phyloP scores from a whole-genome alignment of 495 filamentous ascomycete genomes.

The Aspergillus funiculosus region DNA sequence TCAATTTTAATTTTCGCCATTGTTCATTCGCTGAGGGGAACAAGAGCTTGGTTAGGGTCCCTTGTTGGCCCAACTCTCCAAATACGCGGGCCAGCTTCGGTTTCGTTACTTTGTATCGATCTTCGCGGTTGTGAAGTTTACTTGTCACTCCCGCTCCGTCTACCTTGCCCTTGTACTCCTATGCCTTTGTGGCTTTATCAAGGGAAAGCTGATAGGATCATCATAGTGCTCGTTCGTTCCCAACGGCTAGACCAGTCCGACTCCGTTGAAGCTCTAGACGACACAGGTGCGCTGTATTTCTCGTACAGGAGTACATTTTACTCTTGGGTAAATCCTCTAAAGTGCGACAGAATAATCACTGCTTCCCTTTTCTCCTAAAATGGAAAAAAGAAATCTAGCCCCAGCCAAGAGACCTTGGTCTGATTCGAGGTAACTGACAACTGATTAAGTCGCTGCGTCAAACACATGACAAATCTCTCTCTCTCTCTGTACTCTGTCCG shows the following conservation, averaged over 20 bases:
- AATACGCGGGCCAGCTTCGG: background rate
- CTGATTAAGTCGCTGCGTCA: too few relatives aligned
- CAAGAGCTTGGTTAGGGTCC: slow-evolving; percentile 15
- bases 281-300: background rate
- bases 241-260: slow-evolving; percentile 8
- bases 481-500: too few relatives aligned
- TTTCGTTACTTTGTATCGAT: too few relatives aligned
- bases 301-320: too few relatives aligned
- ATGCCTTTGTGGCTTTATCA: slow-evolving; percentile 2
- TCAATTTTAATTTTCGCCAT: background rate
- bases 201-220: slow-evolving; percentile 1
- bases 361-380: too few relatives aligned
- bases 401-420: too few relatives aligned
- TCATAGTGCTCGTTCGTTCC: slow-evolving; percentile 10
- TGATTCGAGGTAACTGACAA: too few relatives aligned
- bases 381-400: too few relatives aligned
- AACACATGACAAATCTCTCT: too few relatives aligned
- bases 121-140: background rate
- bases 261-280: slow-evolving; percentile 5
- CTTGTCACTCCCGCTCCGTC: background rate
- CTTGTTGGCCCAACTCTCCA: background rate
- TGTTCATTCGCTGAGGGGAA: slow-evolving; percentile 19
- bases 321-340: too few relatives aligned
- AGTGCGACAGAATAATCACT: too few relatives aligned
- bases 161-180: background rate